phyloP scores from a whole-genome alignment of 2,329 filamentous ascomycete genomes.

The Colletotrichum eleusines region DNA sequence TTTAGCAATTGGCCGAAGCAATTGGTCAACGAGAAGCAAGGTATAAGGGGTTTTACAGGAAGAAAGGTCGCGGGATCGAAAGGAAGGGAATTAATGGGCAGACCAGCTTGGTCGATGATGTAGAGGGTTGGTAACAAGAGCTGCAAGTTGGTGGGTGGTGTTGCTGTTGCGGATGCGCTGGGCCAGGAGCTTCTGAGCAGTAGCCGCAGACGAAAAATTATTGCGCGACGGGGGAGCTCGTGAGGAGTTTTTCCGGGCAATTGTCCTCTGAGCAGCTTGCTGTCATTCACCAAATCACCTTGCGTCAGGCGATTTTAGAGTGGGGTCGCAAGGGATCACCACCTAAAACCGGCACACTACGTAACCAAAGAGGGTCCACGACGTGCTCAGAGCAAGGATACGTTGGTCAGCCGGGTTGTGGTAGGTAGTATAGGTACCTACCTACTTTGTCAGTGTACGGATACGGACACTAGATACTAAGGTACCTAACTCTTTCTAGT shows the following conservation, averaged over 20 bases:
- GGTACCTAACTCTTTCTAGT: too few relatives aligned
- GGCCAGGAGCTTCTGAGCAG: slow-evolving; percentile 29
- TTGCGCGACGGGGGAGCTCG: slow-evolving; percentile 42
- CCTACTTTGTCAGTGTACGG: neutral
- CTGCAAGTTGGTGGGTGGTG: slow-evolving; percentile 44
- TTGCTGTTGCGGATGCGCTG: slow-evolving; percentile 37
- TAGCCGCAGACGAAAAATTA: slow-evolving; percentile 41
- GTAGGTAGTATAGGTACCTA: neutral
- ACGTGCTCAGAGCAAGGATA: slow-evolving; percentile 28
- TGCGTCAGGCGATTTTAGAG: slow-evolving; percentile 38
- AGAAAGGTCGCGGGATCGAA: slow-evolving; percentile 21
- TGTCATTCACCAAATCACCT: slow-evolving; percentile 36
- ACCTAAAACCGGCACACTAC: slow-evolving; percentile 35
- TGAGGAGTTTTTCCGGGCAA: slow-evolving; percentile 40
- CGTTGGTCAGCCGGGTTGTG: slow-evolving; percentile 30
- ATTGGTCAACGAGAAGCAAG: slow-evolving; percentile 44
- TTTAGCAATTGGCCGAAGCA: slow-evolving; percentile 42
- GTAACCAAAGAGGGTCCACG: slow-evolving; percentile 33
- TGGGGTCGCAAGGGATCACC: slow-evolving; percentile 36
- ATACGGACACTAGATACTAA: too few relatives aligned
- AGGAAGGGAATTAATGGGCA: slow-evolving; percentile 33
- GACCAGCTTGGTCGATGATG: slow-evolving; percentile 47
- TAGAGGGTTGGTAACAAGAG: slow-evolving; percentile 48
- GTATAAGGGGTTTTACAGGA: slow-evolving; percentile 24
- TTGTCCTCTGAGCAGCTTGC: slow-evolving; percentile 21